These are phyloP conservation scores for Corylus avellana DNA, from an alignment of 306 rosid genomes.

Conservation along the genomic window DNA sequence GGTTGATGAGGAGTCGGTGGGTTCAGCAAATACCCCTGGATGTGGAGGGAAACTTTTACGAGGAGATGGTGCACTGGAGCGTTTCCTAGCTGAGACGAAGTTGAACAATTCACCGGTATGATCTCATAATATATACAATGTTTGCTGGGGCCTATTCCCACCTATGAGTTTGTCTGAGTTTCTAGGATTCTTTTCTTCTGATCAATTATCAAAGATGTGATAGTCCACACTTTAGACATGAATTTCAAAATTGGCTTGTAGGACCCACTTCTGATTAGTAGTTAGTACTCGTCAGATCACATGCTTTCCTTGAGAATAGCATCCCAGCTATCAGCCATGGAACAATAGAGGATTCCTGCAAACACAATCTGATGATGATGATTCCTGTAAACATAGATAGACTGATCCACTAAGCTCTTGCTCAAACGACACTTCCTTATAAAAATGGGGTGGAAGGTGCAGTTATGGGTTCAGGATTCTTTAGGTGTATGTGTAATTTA, in stretches of 20 bases:
- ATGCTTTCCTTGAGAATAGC: background rate
- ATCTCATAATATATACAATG: conserved; percentile 6
- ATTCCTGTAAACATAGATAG: background rate
- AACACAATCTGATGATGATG: background rate
- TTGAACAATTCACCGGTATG: conserved; percentile 59
- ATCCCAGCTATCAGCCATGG: background rate
- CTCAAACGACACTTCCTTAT: background rate
- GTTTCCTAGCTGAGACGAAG: conserved; percentile 49
- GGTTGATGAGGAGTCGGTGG: conserved; percentile 77
- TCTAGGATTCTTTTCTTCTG: background rate
- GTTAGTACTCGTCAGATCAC: background rate
- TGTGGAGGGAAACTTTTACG: conserved; percentile 83
- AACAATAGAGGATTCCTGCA: background rate
- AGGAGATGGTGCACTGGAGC: conserved; percentile 75
- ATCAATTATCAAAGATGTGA: background rate
- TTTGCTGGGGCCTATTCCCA: background rate
- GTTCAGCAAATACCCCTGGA: conserved; percentile 52
- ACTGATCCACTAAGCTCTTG: background rate
- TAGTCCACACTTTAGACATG: background rate
- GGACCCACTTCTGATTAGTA: background rate
- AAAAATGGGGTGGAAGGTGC: background rate
- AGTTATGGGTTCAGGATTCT: background rate
- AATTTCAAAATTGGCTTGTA: background rate
- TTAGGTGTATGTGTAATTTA: background rate
- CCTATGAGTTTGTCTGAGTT: background rate